A percentile compares a stretch with the other conserved stretches of the same genome.
These are phyloP conservation scores for Cytospora leucostoma DNA, from an alignment of 2,329 filamentous ascomycete species.

Conservation along the genomic window DNA sequence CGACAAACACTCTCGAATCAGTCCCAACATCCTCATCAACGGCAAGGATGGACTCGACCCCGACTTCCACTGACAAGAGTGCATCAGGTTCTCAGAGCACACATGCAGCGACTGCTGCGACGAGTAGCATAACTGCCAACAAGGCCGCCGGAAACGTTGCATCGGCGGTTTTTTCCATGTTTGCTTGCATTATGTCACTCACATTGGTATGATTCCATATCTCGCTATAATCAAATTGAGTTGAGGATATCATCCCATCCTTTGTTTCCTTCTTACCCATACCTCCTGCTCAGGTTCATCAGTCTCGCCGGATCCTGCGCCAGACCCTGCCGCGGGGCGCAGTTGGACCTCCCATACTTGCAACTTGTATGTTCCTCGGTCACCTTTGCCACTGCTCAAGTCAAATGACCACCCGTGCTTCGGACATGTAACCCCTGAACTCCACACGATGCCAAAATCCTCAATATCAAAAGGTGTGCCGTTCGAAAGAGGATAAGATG, in stretches of 20 bases:
- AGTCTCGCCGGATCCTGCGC: neutral
- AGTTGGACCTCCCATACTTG: conserved; percentile 27
- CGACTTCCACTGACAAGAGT: neutral
- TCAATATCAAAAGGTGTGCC: conserved; percentile 26
- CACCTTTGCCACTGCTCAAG: conserved; percentile 19
- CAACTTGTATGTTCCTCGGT: conserved; percentile 25
- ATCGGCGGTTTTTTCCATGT: neutral
- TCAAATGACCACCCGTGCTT: conserved; percentile 28
- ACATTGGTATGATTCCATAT: neutral
- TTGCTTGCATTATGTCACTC: neutral
- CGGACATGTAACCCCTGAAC: conserved; percentile 25
- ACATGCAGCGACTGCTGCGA: neutral
- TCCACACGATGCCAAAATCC: conserved; percentile 27
- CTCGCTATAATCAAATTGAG: neutral
- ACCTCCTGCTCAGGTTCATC: conserved; percentile 12
- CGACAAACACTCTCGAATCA: neutral
- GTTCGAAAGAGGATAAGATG: conserved; percentile 26
- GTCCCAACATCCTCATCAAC: neutral
- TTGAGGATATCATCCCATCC: conserved; percentile 11
- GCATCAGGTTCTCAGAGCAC: neutral
- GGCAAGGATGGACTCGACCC: neutral
- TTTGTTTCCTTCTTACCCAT: conserved; percentile 27
- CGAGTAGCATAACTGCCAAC: neutral
- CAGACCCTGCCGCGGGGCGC: neutral
- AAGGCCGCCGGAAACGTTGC: neutral